Conservation (phyloP, 2,329 filamentous ascomycete species). For the Fusarium pseudocircinatum region DNA sequence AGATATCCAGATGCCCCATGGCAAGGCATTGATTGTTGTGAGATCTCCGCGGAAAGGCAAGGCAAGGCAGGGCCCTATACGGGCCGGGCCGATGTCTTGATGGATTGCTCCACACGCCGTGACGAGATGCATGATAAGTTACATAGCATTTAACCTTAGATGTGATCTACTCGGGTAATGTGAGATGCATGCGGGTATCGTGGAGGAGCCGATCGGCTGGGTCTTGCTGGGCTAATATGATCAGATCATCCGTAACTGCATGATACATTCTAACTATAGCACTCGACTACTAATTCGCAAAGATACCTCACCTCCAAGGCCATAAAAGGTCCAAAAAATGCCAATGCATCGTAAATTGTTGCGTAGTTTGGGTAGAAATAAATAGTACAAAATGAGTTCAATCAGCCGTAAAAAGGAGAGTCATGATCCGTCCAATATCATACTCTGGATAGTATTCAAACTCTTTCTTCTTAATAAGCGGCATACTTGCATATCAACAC, state of each 20-base stretch:
- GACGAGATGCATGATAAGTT: background rate
- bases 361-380: too few species aligned
- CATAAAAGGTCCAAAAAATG: background rate
- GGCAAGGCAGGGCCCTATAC: background rate
- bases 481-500: background rate
- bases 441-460: background rate
- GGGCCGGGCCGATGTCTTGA: slow-evolving; percentile 6
- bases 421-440: background rate
- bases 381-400: background rate
- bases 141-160: background rate
- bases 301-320: background rate
- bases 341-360: fast-evolving
- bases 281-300: background rate
- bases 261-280: background rate
- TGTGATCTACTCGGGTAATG: slow-evolving; percentile 1
- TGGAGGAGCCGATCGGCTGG: background rate
- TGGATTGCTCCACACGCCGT: slow-evolving; percentile 3
- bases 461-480: background rate
- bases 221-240: background rate
- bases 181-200: slow-evolving; percentile 3
- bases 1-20: background rate
- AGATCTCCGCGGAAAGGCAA: background rate
- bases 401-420: background rate
- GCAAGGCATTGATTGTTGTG: background rate
- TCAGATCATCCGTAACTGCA: slow-evolving; percentile 6